Evolutionary conservation across 1,139 yeast genomes (phyloP), one percentile per base, ranked within the genome.

Genomic region (Debaryomyces sp.): DNA sequence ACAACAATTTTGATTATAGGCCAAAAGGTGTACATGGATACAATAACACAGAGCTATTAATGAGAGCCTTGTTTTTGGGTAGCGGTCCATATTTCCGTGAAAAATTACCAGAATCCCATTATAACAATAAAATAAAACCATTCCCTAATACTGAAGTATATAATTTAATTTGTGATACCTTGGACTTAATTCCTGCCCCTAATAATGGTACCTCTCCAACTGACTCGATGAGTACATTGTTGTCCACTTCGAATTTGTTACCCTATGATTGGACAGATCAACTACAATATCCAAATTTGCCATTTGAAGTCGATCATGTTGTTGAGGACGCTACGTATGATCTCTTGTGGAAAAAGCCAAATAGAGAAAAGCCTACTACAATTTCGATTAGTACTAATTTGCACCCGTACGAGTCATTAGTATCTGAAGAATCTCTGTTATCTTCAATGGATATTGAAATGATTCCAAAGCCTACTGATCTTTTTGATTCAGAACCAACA

Each of bases 1-100:
- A 73, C 1, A 75, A 76, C 57, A 66, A 67, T 30, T 65, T 71
- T 45, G 76, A 80, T 23, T 87, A 86, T 63, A 64, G 67, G 33
- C 89, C 94, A 3, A 77, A 73, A 48, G 97, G 97, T 4, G 87
- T 87, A 0, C 96, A 89, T 63, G 97, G 97, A 0, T 91, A 89
- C 62, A 83, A 87, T 61, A 87, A 86, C 60, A 77, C 85, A 0
- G 91, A 86, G 54, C 76, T 86, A 6, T 70, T 89, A 50, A 90
- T 91, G 96, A 73, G 96, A 48, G 92, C 96, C 0, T 60, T 89
- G 12, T 92, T 92, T 62, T 60, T 89, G 40, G 96, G 87, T 0
- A 66, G 78, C 6, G 98, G 98, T 0, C 97, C 97, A 1, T 88
- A 79, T 61, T 90, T 90, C 66, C 56, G 59, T 26, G 48, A 58